Evolutionary conservation across 805 yeast genomes (phyloP).

Genomic region (Starmerella roubikii): DNA sequence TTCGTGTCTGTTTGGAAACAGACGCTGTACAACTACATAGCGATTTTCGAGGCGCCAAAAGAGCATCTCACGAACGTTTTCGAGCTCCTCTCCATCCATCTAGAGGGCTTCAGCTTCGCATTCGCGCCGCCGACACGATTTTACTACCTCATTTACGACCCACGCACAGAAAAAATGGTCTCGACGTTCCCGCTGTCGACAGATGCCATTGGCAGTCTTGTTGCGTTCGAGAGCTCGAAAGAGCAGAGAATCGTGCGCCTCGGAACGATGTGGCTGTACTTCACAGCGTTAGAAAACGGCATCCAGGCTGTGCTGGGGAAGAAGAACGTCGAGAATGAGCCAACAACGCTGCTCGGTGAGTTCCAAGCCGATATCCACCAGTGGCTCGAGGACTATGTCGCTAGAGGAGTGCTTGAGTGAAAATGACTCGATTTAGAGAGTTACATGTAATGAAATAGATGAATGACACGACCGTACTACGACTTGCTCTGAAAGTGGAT

Average conservation of each 20-base stretch:
- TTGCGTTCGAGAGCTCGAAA: background rate
- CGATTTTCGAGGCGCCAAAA: background rate
- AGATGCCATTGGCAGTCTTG: constrained; percentile 8
- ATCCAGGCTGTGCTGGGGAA: constrained; percentile 13
- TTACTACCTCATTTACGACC: constrained; percentile 9
- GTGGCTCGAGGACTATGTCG: constrained; percentile 13
- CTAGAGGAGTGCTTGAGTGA: background rate
- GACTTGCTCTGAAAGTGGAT: too few species aligned
- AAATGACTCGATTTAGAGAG: too few species aligned
- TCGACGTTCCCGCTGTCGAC: constrained; percentile 10
- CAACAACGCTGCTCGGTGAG: constrained; percentile 7
- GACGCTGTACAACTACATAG: constrained; percentile 7
- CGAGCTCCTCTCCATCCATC: constrained; percentile 7
- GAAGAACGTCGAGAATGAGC: constrained; percentile 6
- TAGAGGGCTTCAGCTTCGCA: constrained; percentile 19
- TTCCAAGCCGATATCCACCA: constrained; percentile 15
- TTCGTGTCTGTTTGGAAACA: constrained; percentile 4
- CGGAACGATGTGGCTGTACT: constrained; percentile 16
- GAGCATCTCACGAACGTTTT: background rate
- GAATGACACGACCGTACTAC: too few species aligned
- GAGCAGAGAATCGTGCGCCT: constrained; percentile 9
- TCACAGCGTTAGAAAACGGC: background rate
- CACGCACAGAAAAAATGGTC: background rate
- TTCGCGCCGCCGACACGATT: constrained; percentile 18
- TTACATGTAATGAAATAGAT: too few species aligned